These are phyloP conservation scores for Fusarium drepaniforme DNA, from an alignment of 2,329 filamentous ascomycete genomes.

Conservation along the genomic window DNA sequence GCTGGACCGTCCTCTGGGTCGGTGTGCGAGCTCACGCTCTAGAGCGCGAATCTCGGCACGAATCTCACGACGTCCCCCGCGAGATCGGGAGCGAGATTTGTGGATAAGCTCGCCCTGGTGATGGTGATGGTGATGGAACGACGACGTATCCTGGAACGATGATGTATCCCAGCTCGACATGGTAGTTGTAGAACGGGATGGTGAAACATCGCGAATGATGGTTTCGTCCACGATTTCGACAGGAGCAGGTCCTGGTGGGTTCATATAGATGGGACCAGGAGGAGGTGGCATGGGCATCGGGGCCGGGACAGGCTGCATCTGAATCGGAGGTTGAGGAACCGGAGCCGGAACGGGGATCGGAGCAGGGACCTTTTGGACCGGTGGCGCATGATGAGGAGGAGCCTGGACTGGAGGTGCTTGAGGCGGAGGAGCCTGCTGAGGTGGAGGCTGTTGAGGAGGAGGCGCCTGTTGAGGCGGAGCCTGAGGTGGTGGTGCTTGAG, in stretches of 20 bases:
- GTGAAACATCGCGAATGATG: slow-evolving; percentile 63
- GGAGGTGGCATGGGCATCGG: slow-evolving; percentile 30
- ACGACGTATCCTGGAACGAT: slow-evolving; percentile 36
- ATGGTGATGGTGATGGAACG: slow-evolving; percentile 40
- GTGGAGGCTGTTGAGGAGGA: slow-evolving; percentile 46
- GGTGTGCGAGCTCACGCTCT: slow-evolving; percentile 63
- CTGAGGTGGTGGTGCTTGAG: slow-evolving; percentile 54
- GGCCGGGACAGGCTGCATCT: slow-evolving; percentile 20
- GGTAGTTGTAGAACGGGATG: slow-evolving; percentile 55
- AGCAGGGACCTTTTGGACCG: neutral
- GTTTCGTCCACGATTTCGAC: slow-evolving; percentile 60
- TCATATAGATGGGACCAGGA: slow-evolving; percentile 45
- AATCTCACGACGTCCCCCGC: slow-evolving; percentile 74
- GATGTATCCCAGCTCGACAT: slow-evolving; percentile 47
- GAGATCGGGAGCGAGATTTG: slow-evolving; percentile 56
- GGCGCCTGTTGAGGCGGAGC: slow-evolving; percentile 35
- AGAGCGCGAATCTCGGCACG: slow-evolving; percentile 78
- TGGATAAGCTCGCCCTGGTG: slow-evolving; percentile 55
- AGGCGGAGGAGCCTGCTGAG: slow-evolving; percentile 16
- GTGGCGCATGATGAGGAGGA: neutral
- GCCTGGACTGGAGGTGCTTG: neutral
- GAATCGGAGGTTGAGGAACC: slow-evolving; percentile 6
- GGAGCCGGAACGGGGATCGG: slow-evolving; percentile 4
- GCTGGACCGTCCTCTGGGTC: slow-evolving; percentile 50
- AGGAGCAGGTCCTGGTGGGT: slow-evolving; percentile 47